Evolutionary conservation across 352 stramenopile species (phyloP), one percentile per base, ranked within the genome.

Genomic region (Phytophthora fragariae): DNA sequence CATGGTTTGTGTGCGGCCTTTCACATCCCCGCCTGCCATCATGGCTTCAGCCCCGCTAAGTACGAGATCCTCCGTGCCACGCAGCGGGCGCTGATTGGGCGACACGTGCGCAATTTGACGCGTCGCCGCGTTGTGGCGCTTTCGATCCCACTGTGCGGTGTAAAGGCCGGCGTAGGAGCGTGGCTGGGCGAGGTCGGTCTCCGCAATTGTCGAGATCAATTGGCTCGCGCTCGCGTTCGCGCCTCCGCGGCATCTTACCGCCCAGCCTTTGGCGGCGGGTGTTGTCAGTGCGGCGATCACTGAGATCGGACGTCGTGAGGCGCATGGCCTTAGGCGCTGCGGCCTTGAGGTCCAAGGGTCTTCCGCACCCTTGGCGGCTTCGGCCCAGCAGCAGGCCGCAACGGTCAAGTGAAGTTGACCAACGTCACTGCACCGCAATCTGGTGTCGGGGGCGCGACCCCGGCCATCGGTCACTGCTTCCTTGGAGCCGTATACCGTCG

Each of bases 31-130:
- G 10, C 24, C 47, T 11, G 24, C 14, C 47, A 76, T 73, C 72
- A 71, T 70, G 59, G 62, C 54, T 70, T 65, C 73, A 75, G 31
- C 5, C 8, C 54, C n/a, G 11, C 52, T 79, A 79, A 74, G 73
- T 83, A 75, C 72, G 69, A 76, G 49, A 69, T 21, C 19, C 62
- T 65, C 55, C 41, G 35, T 69, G 72, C 72, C 76, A 81, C 73
- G 76, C 57, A 80, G 54, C 62, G 41, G 5, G 0, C 44, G 54
- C 53, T 79, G 69, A 83, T 83, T 83, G 76, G 71, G 24, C 41
- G 41, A 49, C 12, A 6, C 41, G 41, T 11, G 17, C 35, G 14
- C 27, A 50, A 50, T 17, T 17, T 57, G 55, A 55, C 21, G 35
- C 37, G 63, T 81, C 57, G 70, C 58, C 12, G 33, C 58, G 63